Evolutionary conservation across 352 stramenopile species (phyloP).

Genomic region (Globisporangium recalcitrans): DNA sequence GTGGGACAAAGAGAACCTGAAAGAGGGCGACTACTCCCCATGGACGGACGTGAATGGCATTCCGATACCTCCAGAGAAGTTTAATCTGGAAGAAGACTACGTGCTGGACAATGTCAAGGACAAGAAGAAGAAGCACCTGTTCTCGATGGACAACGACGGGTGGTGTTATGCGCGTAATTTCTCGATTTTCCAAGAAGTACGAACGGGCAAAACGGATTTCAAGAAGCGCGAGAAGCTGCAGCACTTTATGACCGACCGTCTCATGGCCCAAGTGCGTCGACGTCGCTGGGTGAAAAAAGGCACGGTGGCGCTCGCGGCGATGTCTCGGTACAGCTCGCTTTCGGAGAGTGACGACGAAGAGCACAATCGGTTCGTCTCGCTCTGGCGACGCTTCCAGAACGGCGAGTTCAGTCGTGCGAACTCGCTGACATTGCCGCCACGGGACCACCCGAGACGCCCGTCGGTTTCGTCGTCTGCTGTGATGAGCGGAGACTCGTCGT

Average conservation of each 20-base stretch:
- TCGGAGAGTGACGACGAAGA: slow-evolving; percentile 73
- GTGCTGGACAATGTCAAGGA: slow-evolving; percentile 76
- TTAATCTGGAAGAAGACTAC: slow-evolving; percentile 71
- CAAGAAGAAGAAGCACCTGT: slow-evolving; percentile 70
- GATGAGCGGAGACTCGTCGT: slow-evolving; percentile 44
- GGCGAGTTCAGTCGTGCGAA: slow-evolving; percentile 65
- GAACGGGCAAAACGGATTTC: slow-evolving; percentile 70
- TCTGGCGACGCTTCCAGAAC: slow-evolving; percentile 65
- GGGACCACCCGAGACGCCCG: slow-evolving; percentile 19
- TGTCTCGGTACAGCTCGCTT: slow-evolving; percentile 45
- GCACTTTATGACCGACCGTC: slow-evolving; percentile 76
- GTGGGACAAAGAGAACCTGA: slow-evolving; percentile 74
- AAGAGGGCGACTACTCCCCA: slow-evolving; percentile 75
- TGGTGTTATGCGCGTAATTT: slow-evolving; percentile 88
- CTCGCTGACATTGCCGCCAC: slow-evolving; percentile 43
- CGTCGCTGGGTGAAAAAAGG: slow-evolving; percentile 78
- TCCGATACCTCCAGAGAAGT: slow-evolving; percentile 66
- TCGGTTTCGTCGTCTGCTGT: slow-evolving; percentile 38
- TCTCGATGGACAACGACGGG: slow-evolving; percentile 83
- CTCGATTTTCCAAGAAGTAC: slow-evolving; percentile 81
- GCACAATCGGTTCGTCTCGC: slow-evolving; percentile 51
- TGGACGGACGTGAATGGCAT: slow-evolving; percentile 87
- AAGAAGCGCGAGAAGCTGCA: slow-evolving; percentile 80
- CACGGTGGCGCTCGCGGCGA: slow-evolving; percentile 21
- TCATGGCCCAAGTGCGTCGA: slow-evolving; percentile 81